Conservation (phyloP, 176 grass and related monocot genomes). For the Elaeis guineensis region DNA sequence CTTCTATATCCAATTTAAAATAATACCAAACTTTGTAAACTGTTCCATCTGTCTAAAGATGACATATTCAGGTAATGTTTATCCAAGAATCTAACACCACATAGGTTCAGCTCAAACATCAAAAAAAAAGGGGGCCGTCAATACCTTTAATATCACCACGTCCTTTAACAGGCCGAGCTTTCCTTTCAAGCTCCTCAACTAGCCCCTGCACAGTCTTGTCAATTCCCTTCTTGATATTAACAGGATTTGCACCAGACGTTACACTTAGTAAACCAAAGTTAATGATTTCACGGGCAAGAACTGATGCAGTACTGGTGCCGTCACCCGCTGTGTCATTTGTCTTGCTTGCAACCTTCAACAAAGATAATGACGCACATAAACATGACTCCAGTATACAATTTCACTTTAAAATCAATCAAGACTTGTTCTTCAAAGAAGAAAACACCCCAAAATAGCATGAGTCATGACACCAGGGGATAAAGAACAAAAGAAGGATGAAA, state of each 20-base stretch:
- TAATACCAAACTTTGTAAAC: too few species aligned
- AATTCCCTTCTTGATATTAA: slow-evolving; percentile 6
- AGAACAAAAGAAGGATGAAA: slow-evolving; percentile 3
- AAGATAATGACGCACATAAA: not conserved
- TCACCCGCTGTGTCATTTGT: not conserved
- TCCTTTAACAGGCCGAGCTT: slow-evolving; percentile 2
- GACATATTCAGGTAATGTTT: too few species aligned
- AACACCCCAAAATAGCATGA: too few species aligned
- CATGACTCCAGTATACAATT: too few species aligned
- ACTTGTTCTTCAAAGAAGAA: too few species aligned
- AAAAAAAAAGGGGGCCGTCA: not conserved
- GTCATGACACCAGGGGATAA: too few species aligned
- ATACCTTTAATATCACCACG: slow-evolving; percentile 10
- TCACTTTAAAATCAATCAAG: too few species aligned
- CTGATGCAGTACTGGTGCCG: too few species aligned
- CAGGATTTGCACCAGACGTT: slow-evolving; percentile 9
- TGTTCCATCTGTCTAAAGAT: too few species aligned
- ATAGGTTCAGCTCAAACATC: not conserved
- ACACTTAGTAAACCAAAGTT: slow-evolving; percentile 5
- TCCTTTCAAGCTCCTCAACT: slow-evolving; percentile 7
- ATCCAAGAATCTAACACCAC: too few species aligned
- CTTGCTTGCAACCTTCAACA: not conserved
- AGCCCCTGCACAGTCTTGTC: slow-evolving; percentile 6
- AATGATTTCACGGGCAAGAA: slow-evolving; percentile 3
- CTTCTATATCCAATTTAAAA: too few species aligned